Conservation (phyloP, 106 monocot genomes). For the Amphibolis antarctica region DNA sequence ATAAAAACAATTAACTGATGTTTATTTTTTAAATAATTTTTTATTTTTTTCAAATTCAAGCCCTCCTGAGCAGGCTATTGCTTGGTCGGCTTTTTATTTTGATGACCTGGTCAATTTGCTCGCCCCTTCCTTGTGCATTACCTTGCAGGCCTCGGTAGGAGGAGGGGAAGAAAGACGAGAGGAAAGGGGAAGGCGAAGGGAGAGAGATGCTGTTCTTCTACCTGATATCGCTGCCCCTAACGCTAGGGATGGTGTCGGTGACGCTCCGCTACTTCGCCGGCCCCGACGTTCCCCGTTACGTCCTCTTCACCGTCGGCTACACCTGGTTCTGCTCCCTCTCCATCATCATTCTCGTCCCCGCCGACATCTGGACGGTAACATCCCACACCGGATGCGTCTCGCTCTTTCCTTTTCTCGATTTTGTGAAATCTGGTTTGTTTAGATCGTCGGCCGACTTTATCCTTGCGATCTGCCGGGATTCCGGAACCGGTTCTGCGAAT, state of each 20-base stretch:
- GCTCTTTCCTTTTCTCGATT: neutral
- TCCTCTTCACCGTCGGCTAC: slow-evolving; percentile 90
- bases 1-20: too few relatives aligned
- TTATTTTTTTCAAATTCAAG: too few relatives aligned
- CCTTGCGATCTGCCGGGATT: too few relatives aligned
- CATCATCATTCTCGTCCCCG: slow-evolving; percentile 97
- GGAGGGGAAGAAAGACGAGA: neutral
- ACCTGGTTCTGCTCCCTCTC: slow-evolving; percentile 98
- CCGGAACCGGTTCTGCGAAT: too few relatives aligned
- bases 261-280: slow-evolving; percentile 96
- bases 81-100: too few relatives aligned
- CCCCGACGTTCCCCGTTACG: slow-evolving; percentile 73
- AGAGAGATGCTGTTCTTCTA: slow-evolving; percentile 88
- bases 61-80: too few relatives aligned
- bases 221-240: slow-evolving; percentile 83
- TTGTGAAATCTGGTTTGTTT: neutral
- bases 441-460: too few relatives aligned
- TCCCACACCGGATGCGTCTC: neutral
- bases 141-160: neutral
- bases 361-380: slow-evolving; percentile 87
- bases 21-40: too few relatives aligned
- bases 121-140: too few relatives aligned
- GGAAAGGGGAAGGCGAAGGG: neutral
- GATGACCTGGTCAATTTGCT: too few relatives aligned
- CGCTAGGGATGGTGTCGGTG: slow-evolving; percentile 81